Base-by-base conservation (phyloP, 805 yeast species). In the Zygotorulaspora sp. region DNA sequence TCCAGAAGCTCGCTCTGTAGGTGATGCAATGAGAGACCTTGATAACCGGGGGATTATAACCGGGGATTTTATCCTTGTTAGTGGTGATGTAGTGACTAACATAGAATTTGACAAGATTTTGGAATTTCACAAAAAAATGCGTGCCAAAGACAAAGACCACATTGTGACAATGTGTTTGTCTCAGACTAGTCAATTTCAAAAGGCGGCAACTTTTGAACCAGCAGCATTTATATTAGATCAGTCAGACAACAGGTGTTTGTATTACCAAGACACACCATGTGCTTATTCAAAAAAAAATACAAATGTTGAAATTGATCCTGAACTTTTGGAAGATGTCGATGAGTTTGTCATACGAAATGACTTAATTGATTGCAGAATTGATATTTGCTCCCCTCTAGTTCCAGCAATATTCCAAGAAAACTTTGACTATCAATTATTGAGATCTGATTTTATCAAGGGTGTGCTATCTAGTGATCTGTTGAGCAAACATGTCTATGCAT, bases 31-130 rank as follows among this genome's bases (percentile, higher is more conserved):
- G 95, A 75, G 98, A 60, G 97, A 90, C 57, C 67, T 92, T 41
- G 98, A 92, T 61, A 80, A 85, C 44, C 72, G 95, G 51, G 96
- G 96, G 5, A 67, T 90, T 40, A 85, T 92, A 35, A 78, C 84
- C 1, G 89, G 94, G 10, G 98, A 92, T 62, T 92, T 92, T 54
- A 66, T 92, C 39, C 70, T 92, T 24, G 84, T 92, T 21, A 78
- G 94, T 6, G 98, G 98, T 44, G 98, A 92, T 60, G 94, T 90
- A 13, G 86, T 92, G n/a, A 83, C 96, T 28, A 92, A 92, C 54
- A 73, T 92, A 41, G 92, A 88, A 53, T 78, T 90, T 45, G 74
- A 72, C 32, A 76, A 80, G 50, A 84, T 83, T 24, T 66, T 87
- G 65, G 77, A 76, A 15, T 77, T 76, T 37, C 98, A 92, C 59